Base-by-base conservation (phyloP, 257 asterid species). In the Solanum peruvianum region DNA sequence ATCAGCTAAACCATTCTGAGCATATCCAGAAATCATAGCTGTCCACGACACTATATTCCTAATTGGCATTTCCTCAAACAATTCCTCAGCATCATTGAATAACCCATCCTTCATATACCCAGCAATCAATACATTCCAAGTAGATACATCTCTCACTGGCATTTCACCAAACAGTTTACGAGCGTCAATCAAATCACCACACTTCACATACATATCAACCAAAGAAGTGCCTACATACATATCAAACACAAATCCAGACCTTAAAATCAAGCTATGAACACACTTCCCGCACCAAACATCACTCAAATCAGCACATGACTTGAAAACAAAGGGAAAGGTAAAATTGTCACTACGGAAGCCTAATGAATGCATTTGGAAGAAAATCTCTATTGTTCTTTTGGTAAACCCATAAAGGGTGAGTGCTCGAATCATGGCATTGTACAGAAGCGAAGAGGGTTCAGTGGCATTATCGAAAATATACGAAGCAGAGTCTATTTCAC, bases 1-100 rank as follows among this genome's bases (percentile, higher is more conserved):
- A n/a, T 88, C 93, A 1, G 92, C 90, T 45, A 92, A 86, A 33
- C 98, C 98, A 85, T 95, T 96, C 91, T 94, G 99, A 41, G 98
- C 88, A 93, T 93, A 96, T 75, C 99, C 99, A 0, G 99, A 96
- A 31, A 96, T 95, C 98, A 96, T 94, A 7, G 93, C 91, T 1
- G 99, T 96, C 99, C 99, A 96, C 8, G 98, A 94, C 58, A 95
- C 91, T 21, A 96, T 92, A 87, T 89, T 95, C 89, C 86, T 94
- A 80, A 35, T 41, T 3, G 92, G 91, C 96, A 95, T 96, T 47
- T 72, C 67, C 18, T 89, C 88, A 86, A 96, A 96, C 90, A 96
- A 42, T 75, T 90, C 92, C 73, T 91, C 83, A 10, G 98, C 99
- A 25, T 76, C 86, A 69, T 71, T 88, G 69, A 92, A 88, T 29